These are phyloP conservation scores for Endocarpon pusillum DNA, from an alignment of 495 filamentous ascomycete species.

Conservation along the genomic window DNA sequence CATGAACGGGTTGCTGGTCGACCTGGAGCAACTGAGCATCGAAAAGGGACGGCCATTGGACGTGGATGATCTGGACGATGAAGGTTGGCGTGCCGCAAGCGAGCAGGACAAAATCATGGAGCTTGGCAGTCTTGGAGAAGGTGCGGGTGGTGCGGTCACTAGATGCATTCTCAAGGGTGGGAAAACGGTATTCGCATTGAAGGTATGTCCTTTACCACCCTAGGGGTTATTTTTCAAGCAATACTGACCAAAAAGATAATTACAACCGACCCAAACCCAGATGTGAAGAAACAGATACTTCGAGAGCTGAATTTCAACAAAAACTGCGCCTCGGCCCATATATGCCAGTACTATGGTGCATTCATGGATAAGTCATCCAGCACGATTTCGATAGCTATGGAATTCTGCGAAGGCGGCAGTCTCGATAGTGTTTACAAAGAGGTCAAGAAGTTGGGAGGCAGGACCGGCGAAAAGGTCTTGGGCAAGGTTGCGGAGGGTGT, in stretches of 20 bases:
- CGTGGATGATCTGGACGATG: constrained; percentile 86
- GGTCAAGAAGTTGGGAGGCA: constrained; percentile 83
- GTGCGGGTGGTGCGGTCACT: constrained; percentile 90
- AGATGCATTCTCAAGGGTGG: constrained; percentile 73
- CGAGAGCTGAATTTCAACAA: constrained; percentile 96
- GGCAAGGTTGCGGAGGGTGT: constrained; percentile 96
- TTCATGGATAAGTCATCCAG: constrained; percentile 85
- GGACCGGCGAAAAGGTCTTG: constrained; percentile 94
- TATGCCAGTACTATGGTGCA: constrained; percentile 92
- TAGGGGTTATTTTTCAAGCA: constrained; percentile 7
- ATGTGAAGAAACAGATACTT: constrained; percentile 94
- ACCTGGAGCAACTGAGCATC: constrained; percentile 54
- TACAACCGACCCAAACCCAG: constrained; percentile 91
- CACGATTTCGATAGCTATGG: constrained; percentile 97
- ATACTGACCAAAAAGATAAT: constrained; percentile 50
- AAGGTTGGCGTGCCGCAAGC: constrained; percentile 85
- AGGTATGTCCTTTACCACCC: constrained; percentile 38
- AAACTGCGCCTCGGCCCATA: constrained; percentile 81
- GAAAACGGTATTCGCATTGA: constrained; percentile 89
- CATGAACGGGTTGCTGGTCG: constrained; percentile 44
- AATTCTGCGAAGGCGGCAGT: constrained; percentile 93
- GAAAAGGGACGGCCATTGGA: constrained; percentile 71
- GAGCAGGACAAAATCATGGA: constrained; percentile 74
- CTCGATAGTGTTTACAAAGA: constrained; percentile 93
- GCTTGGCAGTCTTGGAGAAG: constrained; percentile 81